Evolutionary conservation across 2,329 filamentous ascomycete species (phyloP).

Genomic region (Fusarium sp.): DNA sequence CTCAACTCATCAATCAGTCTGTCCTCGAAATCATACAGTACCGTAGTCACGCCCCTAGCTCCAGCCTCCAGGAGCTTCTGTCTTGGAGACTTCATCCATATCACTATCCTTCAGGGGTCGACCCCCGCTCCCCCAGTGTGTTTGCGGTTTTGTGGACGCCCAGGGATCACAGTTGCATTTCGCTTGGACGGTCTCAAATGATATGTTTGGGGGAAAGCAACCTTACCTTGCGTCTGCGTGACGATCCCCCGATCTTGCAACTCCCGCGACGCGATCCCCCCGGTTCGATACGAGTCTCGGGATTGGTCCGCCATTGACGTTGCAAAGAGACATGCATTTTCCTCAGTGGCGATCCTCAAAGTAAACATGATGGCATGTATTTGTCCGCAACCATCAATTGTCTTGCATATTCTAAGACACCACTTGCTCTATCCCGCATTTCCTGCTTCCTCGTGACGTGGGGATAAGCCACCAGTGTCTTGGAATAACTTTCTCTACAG

Average conservation of each 20-base stretch:
- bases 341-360: constrained; percentile 20
- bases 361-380: constrained; percentile 12
- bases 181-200: constrained; percentile 26
- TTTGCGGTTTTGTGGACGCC: constrained; percentile 22
- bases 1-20: not conserved
- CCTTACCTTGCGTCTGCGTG: constrained; percentile 35
- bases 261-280: constrained; percentile 29
- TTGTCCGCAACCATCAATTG: constrained; percentile 11
- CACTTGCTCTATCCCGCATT: not conserved
- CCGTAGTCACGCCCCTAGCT: constrained; percentile 14
- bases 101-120: not conserved
- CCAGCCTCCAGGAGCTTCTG: constrained; percentile 2
- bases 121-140: constrained; percentile 23
- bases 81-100: constrained; percentile 1
- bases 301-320: constrained; percentile 28
- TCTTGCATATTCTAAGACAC: constrained; percentile 5
- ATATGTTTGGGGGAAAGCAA: constrained; percentile 22
- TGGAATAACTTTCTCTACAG: not conserved
- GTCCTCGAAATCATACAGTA: not conserved
- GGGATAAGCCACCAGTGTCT: not conserved
- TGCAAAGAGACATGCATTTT: constrained; percentile 13
- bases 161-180: constrained; percentile 37
- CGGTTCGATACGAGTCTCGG: not conserved
- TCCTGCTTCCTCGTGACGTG: constrained; percentile 3
- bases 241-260: constrained; percentile 40